Base-by-base conservation (phyloP, 495 filamentous ascomycete genomes). In the Cercophora scortea region DNA sequence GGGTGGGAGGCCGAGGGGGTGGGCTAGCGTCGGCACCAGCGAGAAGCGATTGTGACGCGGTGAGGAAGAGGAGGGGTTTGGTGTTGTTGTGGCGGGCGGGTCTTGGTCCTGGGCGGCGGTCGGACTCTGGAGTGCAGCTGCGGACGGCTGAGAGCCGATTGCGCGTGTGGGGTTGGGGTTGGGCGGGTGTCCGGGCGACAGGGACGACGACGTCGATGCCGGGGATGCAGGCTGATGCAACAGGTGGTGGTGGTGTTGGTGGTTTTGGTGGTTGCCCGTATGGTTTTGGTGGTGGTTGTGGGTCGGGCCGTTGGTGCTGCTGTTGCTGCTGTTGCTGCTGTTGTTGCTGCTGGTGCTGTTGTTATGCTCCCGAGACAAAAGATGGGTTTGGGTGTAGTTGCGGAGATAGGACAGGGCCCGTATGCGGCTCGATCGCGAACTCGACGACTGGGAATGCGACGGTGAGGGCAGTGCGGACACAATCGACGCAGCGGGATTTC, bases 401-500 rank as follows among this genome's bases (percentile, higher is more conserved):
- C 86, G 80, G 49, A 94, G 75, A 69, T 88, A 86, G 55, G 79
- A 86, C 50, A 94, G 72, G 34, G 86, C 84, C 32, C 87, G 78
- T 55, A 90, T 74, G 36, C 87, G 74, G 52, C 81, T 79, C 18
- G 79, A 71, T 55, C 85, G 76, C 32, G 25, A 25, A 5, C 25
- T 25, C 2, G 25, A 25, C 25, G 25, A 25, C 25, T 25, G 25
- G 25, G 25, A 25, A 25, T 25, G 25, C 5, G 25, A 25, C 25
- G 71, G 57, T 10, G 71, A 65, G 41, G 77, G 72, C 34, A 76
- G 74, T 10, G 72, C 57, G 32, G 75, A 64, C 49, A 72, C 67
- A 33, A 72, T 65, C 47, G 74, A 68, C 34, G 77, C 70, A 39
- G 71, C 64, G 32, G 71, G 58, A 41, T 59, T 55, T 49, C 51